These are phyloP conservation scores for Hevea brasiliensis DNA, from an alignment of 345 rosid genomes.

Conservation along the genomic window DNA sequence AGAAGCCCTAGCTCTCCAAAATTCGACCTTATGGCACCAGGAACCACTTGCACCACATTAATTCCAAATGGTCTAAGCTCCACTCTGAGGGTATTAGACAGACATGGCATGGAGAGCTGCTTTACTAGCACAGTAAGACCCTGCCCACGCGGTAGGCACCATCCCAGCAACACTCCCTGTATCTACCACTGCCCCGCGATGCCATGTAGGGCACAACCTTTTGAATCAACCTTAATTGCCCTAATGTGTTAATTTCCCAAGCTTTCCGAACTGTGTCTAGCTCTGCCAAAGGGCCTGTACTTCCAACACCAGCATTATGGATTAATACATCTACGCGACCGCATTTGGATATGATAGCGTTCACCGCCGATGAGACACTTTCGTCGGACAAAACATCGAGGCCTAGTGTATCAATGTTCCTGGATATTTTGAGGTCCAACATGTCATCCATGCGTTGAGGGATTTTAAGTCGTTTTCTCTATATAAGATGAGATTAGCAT, in stretches of 20 bases:
- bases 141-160: constrained; percentile 64
- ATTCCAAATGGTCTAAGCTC: constrained; percentile 60
- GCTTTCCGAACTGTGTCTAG: constrained; percentile 46
- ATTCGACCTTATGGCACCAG: constrained; percentile 57
- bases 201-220: constrained; percentile 71
- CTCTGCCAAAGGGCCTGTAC: constrained; percentile 57
- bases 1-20: constrained; percentile 55
- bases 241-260: constrained; percentile 62
- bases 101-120: constrained; percentile 64
- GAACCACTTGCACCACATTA: constrained; percentile 47
- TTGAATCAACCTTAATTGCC: constrained; percentile 63
- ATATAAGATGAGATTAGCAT: not conserved
- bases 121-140: constrained; percentile 64
- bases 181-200: constrained; percentile 45
- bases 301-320: constrained; percentile 62
- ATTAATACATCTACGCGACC: constrained; percentile 52
- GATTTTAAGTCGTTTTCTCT: too few species aligned
- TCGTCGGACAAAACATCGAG: constrained; percentile 58
- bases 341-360: constrained; percentile 34
- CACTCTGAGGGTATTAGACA: constrained; percentile 43
- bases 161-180: constrained; percentile 57
- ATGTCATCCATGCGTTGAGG: constrained; percentile 43
- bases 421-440: constrained; percentile 33
- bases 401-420: constrained; percentile 32
- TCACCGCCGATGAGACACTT: constrained; percentile 41